Base-by-base conservation (phyloP, 169 alveolate species). In the Cryptosporidium ubiquitum region DNA sequence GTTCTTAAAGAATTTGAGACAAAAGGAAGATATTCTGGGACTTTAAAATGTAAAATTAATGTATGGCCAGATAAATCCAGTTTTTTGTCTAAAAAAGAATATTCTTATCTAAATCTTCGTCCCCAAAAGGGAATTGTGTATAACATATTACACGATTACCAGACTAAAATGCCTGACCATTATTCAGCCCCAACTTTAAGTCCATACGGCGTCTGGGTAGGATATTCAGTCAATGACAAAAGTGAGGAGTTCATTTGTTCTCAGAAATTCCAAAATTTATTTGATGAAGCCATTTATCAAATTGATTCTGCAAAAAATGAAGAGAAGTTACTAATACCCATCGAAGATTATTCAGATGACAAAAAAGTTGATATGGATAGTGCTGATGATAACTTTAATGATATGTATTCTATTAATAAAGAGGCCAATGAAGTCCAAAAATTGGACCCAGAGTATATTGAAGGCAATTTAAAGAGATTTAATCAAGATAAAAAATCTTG, bases 121-220 rank as follows among this genome's bases (percentile, higher is more conserved):
- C 89, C 89, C 18, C 89, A 79, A 79, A 79, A 79, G 9, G 89
- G 89, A 20, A 79, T 79, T 26, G 89, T 79, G 23, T 61, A 79
- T 61, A 79, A 79, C 35, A 44, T 79, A 64, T 64, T 79, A 31
- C 75, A 79, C 14, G 89, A 79, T 23, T 79, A 79, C 23, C 55
- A 66, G 29, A 79, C 89, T 35, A 60, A 79, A 14, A 44, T 79
- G 89, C 89, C 89, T n/a, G 89, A 79, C 37, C 75, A 61, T 9
- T 79, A 79, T 49, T 79, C 89, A 37, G 89, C 89, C 16, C 89
- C 89, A 2, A 79, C 89, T 20, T 44, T 79, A 61, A 79, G 89
- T n/a, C 89, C 89, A 37, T 79, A 79, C 61, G 89, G 89, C 16
- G 66, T 79, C 0, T 79, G 89, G 89, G 47, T 64, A 18, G 89